A percentile compares a stretch with the other conserved stretches of the same genome.
phyloP scores from a whole-genome alignment of 805 yeast species.

The Sporopachydermia lactativora region DNA sequence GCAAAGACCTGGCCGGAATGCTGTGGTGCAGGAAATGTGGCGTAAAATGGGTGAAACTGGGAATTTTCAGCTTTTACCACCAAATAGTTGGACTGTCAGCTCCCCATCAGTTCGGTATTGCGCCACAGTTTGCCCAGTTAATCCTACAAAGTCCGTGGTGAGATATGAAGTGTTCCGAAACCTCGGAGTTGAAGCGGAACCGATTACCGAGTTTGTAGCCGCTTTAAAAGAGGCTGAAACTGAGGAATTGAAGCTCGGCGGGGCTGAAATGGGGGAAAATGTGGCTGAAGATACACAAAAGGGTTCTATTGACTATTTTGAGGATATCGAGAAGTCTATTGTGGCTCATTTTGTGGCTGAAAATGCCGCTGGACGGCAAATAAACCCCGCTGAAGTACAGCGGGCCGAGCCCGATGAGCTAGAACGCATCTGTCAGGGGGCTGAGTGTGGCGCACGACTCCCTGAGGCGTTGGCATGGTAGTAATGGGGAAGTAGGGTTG shows the following conservation, averaged over 20 bases:
- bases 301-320: constrained; percentile 46
- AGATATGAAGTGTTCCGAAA: constrained; percentile 50
- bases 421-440: constrained; percentile 22
- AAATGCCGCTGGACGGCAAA: constrained; percentile 27
- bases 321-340: constrained; percentile 41
- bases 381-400: constrained; percentile 26
- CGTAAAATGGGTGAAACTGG: constrained; percentile 41
- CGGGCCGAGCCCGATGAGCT: constrained; percentile 25
- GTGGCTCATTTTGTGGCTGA: constrained; percentile 36
- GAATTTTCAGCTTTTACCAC: constrained; percentile 52
- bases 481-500: not conserved
- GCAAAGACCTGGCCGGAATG: constrained; percentile 57
- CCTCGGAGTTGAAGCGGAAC: constrained; percentile 37
- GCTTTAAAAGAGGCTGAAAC: constrained; percentile 46
- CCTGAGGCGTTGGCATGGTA: constrained; percentile 3
- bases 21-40: constrained; percentile 52
- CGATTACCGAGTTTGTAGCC: constrained; percentile 48
- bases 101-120: constrained; percentile 57
- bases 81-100: constrained; percentile 47
- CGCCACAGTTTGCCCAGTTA: constrained; percentile 41
- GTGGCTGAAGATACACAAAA: too few relatives aligned
- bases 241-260: constrained; percentile 50
- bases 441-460: constrained; percentile 20
- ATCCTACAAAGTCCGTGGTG: constrained; percentile 38
- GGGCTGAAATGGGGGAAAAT: too few relatives aligned